These are phyloP conservation scores for Entonaema liquescens DNA, from an alignment of 495 filamentous ascomycete species.

Conservation along the genomic window DNA sequence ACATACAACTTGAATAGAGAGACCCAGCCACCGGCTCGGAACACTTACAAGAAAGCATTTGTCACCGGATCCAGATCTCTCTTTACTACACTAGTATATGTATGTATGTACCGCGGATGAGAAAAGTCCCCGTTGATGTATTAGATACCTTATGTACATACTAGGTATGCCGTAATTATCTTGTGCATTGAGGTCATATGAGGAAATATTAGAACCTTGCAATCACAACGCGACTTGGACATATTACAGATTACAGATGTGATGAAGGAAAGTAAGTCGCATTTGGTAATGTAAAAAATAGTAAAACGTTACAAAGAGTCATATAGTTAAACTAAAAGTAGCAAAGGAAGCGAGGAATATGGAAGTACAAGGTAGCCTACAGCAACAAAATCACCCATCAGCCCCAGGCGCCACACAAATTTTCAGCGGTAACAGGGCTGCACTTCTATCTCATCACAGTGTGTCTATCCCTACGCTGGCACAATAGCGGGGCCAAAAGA, in stretches of 20 bases:
- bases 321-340: not conserved
- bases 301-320: conserved; percentile 1
- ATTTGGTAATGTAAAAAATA: conserved; percentile 14
- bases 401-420: conserved; percentile 40
- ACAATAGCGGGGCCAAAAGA: conserved; percentile 13
- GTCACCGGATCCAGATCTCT: not conserved
- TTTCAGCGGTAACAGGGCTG: conserved; percentile 16
- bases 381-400: conserved; percentile 16
- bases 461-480: conserved; percentile 35
- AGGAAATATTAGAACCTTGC: conserved; percentile 2
- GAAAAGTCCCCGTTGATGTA: not conserved
- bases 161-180: conserved; percentile 1
- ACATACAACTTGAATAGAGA: not conserved
- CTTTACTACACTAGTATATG: not conserved
- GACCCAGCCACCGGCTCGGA: conserved; percentile 2
- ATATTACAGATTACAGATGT: conserved; percentile 1
- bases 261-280: not conserved
- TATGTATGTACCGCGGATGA: not conserved
- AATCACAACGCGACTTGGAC: conserved; percentile 3
- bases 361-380: no score
- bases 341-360: conserved; percentile 10
- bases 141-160: not conserved
- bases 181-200: conserved; percentile 1
- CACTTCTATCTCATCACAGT: conserved; percentile 16
- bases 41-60: conserved; percentile 9